These are phyloP conservation scores for Eucalyptus grandis DNA, from an alignment of 345 rosid genomes.

Conservation along the genomic window DNA sequence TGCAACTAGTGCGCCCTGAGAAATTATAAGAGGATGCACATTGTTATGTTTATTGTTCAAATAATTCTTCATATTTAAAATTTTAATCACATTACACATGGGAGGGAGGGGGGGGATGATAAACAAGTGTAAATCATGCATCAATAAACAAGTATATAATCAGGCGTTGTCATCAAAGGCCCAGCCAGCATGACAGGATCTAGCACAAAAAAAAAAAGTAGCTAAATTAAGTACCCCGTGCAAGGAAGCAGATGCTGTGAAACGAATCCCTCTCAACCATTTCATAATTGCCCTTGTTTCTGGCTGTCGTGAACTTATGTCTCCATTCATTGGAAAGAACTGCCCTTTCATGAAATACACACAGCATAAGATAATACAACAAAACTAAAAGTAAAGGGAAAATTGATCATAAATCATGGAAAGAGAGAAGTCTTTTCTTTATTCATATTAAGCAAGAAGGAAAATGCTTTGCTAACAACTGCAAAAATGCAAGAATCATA, in stretches of 20 bases:
- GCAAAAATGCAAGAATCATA: background rate
- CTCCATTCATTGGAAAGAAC: constrained; percentile 69
- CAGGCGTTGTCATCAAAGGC: background rate
- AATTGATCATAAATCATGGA: background rate
- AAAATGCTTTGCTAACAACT: background rate
- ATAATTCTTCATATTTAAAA: background rate
- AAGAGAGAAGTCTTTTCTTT: background rate
- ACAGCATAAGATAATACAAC: background rate
- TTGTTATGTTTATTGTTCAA: background rate
- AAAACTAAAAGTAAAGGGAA: background rate
- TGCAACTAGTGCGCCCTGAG: constrained; percentile 94
- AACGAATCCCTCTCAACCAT: constrained; percentile 65
- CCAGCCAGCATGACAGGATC: background rate
- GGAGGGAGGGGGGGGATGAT: background rate
- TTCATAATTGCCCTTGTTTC: constrained; percentile 82
- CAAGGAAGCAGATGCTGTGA: constrained; percentile 84
- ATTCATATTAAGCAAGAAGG: background rate
- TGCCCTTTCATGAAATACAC: constrained; percentile 3
- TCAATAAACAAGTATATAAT: background rate
- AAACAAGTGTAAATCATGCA: background rate
- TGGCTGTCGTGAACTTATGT: constrained; percentile 56
- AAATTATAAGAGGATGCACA: background rate
- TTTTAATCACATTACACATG: background rate
- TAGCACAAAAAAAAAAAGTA: background rate
- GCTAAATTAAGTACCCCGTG: constrained; percentile 59